phyloP scores from a whole-genome alignment of 208 protist species.

The Novymonas esmeraldas region DNA sequence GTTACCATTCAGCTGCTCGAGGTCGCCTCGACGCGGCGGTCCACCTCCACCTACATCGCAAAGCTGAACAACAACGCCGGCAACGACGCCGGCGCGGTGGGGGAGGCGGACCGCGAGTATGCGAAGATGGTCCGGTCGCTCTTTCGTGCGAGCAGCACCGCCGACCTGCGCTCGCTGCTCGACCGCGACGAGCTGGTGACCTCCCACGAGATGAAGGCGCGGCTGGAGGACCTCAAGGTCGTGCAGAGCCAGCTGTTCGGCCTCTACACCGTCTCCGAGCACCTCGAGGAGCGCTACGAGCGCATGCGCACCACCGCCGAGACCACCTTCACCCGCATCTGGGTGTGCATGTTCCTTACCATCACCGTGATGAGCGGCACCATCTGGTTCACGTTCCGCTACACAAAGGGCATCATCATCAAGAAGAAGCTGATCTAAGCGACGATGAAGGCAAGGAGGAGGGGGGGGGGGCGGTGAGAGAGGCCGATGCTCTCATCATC shows the following conservation, averaged over 20 bases:
- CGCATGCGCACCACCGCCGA: constrained; percentile 53
- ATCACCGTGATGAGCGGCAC: constrained; percentile 17
- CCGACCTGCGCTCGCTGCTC: constrained; percentile 25
- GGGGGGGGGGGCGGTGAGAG: too few species aligned
- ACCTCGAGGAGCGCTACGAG: constrained; percentile 24
- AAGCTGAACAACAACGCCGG: constrained; percentile 5
- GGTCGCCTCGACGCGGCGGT: constrained; percentile 28
- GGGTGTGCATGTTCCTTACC: constrained; percentile 30
- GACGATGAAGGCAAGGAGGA: too few species aligned
- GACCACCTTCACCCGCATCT: constrained; percentile 62
- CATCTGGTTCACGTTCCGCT: constrained; percentile 46
- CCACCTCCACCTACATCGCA: constrained; percentile 27
- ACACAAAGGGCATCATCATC: constrained; percentile 46
- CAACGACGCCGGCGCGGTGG: not conserved
- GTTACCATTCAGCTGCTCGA: constrained; percentile 35
- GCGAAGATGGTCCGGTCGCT: constrained; percentile 27
- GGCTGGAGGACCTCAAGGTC: constrained; percentile 24
- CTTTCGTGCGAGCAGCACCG: constrained; percentile 21
- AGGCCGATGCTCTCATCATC: not conserved
- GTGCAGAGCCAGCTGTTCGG: constrained; percentile 27
- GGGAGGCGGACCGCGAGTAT: constrained; percentile 26
- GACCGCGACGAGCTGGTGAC: constrained; percentile 27
- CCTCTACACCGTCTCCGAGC: constrained; percentile 21
- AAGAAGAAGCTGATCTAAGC: constrained; percentile 57
- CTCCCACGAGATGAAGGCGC: constrained; percentile 19